These are phyloP conservation scores for Globisporangium takayamanum DNA, from an alignment of 352 stramenopile species.

Conservation along the genomic window DNA sequence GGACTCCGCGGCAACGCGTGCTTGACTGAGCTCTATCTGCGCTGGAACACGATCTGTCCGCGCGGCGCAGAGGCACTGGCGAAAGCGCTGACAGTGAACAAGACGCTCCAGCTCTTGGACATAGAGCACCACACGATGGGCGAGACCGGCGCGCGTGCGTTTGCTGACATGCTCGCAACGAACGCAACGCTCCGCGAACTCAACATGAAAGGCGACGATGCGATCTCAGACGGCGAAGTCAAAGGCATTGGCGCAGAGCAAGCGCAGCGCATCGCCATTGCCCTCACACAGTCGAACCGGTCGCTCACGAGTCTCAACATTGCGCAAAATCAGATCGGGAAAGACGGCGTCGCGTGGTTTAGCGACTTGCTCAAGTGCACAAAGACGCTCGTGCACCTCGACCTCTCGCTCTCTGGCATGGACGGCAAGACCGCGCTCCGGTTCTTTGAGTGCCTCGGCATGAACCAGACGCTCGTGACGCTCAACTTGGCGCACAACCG, in stretches of 20 bases:
- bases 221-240: constrained; percentile 35
- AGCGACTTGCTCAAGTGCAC: constrained; percentile 50
- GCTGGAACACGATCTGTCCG: constrained; percentile 62
- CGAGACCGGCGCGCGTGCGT: constrained; percentile 35
- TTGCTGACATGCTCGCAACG: constrained; percentile 50
- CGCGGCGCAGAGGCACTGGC: constrained; percentile 52
- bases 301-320: constrained; percentile 49
- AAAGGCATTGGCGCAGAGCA: constrained; percentile 43
- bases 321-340: constrained; percentile 52
- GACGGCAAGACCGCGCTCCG: constrained; percentile 44
- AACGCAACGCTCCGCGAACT: constrained; percentile 51
- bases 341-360: constrained; percentile 47
- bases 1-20: constrained; percentile 48
- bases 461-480: constrained; percentile 46
- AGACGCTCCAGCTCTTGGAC: constrained; percentile 52
- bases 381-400: constrained; percentile 37
- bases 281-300: constrained; percentile 36
- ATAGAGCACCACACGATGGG: constrained; percentile 78
- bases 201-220: constrained; percentile 63
- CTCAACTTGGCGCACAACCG: constrained; percentile 60
- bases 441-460: constrained; percentile 62
- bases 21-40: constrained; percentile 59
- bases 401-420: constrained; percentile 55
- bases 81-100: constrained; percentile 41
- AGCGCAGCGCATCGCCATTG: constrained; percentile 33